Evolutionary conservation across 2,329 filamentous ascomycete species (phyloP).

Genomic region (Venturia oleaginea): DNA sequence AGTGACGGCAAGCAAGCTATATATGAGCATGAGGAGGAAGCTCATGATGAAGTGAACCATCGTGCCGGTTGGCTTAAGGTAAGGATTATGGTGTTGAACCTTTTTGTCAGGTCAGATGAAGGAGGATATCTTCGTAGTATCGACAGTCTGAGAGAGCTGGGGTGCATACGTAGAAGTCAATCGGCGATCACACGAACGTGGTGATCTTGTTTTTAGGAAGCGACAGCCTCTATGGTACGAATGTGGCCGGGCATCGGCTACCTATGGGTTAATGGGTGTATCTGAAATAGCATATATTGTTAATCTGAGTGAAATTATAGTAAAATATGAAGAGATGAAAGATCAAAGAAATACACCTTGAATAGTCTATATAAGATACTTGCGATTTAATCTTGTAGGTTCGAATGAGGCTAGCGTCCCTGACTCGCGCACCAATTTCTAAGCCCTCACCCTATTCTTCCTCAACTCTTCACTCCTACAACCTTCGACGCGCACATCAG

Average conservation of each 20-base stretch:
- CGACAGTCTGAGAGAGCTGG: not conserved
- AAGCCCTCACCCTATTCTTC: not conserved
- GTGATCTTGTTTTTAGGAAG: not conserved
- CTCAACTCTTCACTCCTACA: not conserved
- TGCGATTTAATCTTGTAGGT: too few species aligned
- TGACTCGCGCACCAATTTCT: not conserved
- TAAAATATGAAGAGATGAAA: too few species aligned
- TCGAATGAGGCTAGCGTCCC: not conserved
- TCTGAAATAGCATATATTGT: too few species aligned
- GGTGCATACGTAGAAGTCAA: not conserved
- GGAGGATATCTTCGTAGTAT: not conserved
- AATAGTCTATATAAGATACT: too few species aligned
- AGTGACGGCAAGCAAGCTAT: not conserved
- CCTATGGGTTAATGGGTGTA: too few species aligned
- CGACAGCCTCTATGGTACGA: not conserved
- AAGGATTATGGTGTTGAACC: not conserved
- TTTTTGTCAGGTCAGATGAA: not conserved
- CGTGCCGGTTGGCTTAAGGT: not conserved
- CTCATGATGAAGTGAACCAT: not conserved
- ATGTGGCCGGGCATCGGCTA: not conserved
- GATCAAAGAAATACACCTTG: too few species aligned
- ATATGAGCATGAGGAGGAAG: not conserved
- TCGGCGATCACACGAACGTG: not conserved
- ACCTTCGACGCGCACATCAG: not conserved
- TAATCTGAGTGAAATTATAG: too few species aligned